A percentile compares a stretch with the other conserved stretches of the same genome.
Conservation (phyloP, 2,329 filamentous ascomycete species). For the Aspergillus aculeatus region DNA sequence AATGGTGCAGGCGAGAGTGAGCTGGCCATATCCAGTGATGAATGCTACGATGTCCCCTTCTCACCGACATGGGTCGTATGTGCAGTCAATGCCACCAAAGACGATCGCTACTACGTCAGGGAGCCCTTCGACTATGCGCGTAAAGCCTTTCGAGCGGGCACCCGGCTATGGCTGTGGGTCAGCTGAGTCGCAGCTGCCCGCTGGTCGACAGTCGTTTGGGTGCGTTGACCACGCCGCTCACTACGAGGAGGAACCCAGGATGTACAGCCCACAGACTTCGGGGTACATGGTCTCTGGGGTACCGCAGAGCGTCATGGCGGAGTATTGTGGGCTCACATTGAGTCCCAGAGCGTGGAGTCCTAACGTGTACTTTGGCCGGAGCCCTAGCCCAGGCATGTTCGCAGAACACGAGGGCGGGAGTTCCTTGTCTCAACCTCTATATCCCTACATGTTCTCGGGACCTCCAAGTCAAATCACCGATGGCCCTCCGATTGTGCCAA, state of each 20-base stretch:
- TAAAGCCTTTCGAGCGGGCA: slow-evolving; percentile 20
- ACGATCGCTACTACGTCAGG: slow-evolving; percentile 16
- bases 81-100: slow-evolving; percentile 14
- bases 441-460: slow-evolving; percentile 33
- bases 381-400: slow-evolving; percentile 26
- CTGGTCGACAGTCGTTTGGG: slow-evolving; percentile 23
- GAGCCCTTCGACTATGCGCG: slow-evolving; percentile 19
- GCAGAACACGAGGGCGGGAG: slow-evolving; percentile 29
- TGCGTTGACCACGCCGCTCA: slow-evolving; percentile 21
- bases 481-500: slow-evolving; percentile 24
- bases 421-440: slow-evolving; percentile 24
- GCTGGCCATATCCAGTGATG: slow-evolving; percentile 31
- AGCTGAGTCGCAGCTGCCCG: slow-evolving; percentile 20
- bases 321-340: slow-evolving; percentile 29
- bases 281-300: slow-evolving; percentile 38
- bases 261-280: slow-evolving; percentile 35
- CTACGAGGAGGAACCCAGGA: slow-evolving; percentile 37
- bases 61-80: slow-evolving; percentile 23
- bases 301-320: slow-evolving; percentile 28
- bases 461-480: slow-evolving; percentile 28
- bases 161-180: slow-evolving; percentile 29
- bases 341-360: slow-evolving; percentile 32
- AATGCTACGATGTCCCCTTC: slow-evolving; percentile 19
- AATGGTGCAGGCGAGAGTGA: slow-evolving; percentile 25
- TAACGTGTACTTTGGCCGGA: slow-evolving; percentile 21